Evolutionary conservation across 164 flowering plant species (phyloP), one percentile per base, ranked within the genome.

Genomic region (Chimonanthus salicifolius): DNA sequence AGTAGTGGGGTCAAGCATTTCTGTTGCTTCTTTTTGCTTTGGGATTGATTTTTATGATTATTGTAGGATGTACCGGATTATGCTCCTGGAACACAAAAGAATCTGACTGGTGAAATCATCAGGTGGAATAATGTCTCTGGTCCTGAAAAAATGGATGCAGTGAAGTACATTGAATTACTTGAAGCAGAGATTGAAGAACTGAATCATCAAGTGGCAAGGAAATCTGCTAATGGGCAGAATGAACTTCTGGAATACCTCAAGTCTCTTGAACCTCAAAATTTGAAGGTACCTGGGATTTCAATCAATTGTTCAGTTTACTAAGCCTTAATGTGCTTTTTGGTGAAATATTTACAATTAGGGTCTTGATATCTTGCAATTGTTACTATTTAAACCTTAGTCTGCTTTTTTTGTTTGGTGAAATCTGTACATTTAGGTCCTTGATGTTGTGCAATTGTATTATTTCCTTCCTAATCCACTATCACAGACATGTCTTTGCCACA

Each of bases 1-100:
- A 15, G 10, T 33, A 44, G 54, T 43, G 15, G 5, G 33, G 58
- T 68, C 8, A 9, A 47, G 33, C 47, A 68, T 48, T 44, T 68
- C 6, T 68, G 50, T 7, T 64, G 6, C 15, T 49, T 49, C 8
- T 60, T 69, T 63, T 69, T 49, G 18, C 33, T 74, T 75, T 48
- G 43, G 21, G 4, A 62, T 16, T 78, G 5, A 44, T 10, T 6
- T 58, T 43, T 46, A 48, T 75, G 70, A 63, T 18, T 75, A 21
- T 69, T 82, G 49, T 82, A 94, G 99, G 97, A 92, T 81, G 75
- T 7, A 45, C 87, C 92, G 60, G 94, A 91, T 79, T 94, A 88
- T 86, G 97, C 97, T 65, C 91, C 97, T 73, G 99, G 98, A 51
- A 92, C 98, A 46, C 99, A 95, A 82, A 95, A 93, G 86, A 93